Evolutionary conservation across 2,329 filamentous ascomycete genomes (phyloP).

Genomic region (Xylariaceae sp.): DNA sequence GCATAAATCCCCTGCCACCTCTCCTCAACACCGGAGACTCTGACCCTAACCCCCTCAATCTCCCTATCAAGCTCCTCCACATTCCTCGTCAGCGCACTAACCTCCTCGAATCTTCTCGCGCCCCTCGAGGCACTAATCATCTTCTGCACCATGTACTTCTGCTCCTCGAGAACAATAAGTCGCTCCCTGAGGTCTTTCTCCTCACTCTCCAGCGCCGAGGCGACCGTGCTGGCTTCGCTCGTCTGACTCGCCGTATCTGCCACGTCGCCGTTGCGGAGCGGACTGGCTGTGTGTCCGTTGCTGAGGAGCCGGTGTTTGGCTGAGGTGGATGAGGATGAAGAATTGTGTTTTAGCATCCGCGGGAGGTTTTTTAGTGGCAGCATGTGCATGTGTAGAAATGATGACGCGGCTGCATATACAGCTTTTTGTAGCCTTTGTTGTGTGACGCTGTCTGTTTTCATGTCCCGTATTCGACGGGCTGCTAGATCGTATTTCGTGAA

Average conservation of each 20-base stretch:
- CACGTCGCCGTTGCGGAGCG: constrained; percentile 43
- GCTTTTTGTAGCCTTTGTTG: constrained; percentile 75
- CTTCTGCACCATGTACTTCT: constrained; percentile 80
- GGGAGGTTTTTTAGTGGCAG: constrained; percentile 76
- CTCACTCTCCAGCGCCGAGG: constrained; percentile 67
- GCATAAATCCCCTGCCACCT: constrained; percentile 52
- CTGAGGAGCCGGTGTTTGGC: constrained; percentile 30
- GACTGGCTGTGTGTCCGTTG: constrained; percentile 32
- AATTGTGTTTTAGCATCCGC: constrained; percentile 54
- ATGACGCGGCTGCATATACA: constrained; percentile 76
- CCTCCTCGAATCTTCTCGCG: constrained; percentile 79
- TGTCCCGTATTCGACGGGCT: constrained; percentile 74
- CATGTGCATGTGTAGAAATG: constrained; percentile 87
- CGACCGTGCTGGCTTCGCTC: constrained; percentile 50
- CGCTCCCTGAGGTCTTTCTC: constrained; percentile 78
- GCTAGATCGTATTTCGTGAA: constrained; percentile 85
- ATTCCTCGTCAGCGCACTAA: constrained; percentile 73
- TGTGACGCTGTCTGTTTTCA: constrained; percentile 67
- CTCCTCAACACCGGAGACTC: constrained; percentile 63
- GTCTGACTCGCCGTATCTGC: constrained; percentile 48
- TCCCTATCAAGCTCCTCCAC: constrained; percentile 77
- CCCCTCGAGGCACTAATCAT: constrained; percentile 78
- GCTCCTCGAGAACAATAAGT: constrained; percentile 83
- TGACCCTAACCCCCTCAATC: constrained; percentile 64
- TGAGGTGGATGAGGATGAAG: constrained; percentile 29